phyloP scores from a whole-genome alignment of 495 filamentous ascomycete genomes.

The Aspergillus biplanus region DNA sequence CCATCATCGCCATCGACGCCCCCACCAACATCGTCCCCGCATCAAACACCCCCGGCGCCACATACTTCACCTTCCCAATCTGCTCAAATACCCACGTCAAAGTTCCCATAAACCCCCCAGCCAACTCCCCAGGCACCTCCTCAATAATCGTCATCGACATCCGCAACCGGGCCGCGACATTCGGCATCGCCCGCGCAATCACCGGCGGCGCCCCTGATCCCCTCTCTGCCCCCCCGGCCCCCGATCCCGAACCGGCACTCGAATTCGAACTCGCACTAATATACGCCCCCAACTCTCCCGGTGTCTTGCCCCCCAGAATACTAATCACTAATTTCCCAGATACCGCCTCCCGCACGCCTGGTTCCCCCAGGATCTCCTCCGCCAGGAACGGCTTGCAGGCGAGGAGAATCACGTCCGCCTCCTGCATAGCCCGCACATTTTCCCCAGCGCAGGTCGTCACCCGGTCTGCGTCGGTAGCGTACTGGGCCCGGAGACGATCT shows the following conservation, averaged over 20 bases:
- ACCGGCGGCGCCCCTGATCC: conserved; percentile 12
- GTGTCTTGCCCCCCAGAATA: conserved; percentile 81
- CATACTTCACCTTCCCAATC: conserved; percentile 38
- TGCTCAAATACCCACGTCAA: conserved; percentile 31
- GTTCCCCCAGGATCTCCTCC: conserved; percentile 31
- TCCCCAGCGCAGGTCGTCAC: conserved; percentile 12
- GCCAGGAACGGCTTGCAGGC: conserved; percentile 45
- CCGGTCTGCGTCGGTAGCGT: conserved; percentile 13
- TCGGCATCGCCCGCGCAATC: conserved; percentile 40
- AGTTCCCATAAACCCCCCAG: conserved; percentile 20
- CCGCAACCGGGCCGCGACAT: conserved; percentile 39
- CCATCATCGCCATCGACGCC: conserved; percentile 36
- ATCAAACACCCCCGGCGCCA: conserved; percentile 33
- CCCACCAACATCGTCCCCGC: conserved; percentile 38
- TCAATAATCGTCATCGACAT: conserved; percentile 43
- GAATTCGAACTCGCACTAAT: conserved; percentile 46
- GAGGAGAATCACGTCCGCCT: conserved; percentile 39
- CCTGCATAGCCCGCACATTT: conserved; percentile 31
- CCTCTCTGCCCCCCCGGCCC: not conserved
- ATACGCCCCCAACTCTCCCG: conserved; percentile 61
- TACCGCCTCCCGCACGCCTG: conserved; percentile 42
- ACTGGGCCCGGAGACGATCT: not conserved
- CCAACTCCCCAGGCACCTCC: conserved; percentile 12
- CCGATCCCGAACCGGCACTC: not conserved
- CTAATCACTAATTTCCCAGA: conserved; percentile 79